A percentile compares a stretch with the other conserved stretches of the same genome.
phyloP scores from a whole-genome alignment of 176 grass and related monocot genomes.

The Poa pratensis region DNA sequence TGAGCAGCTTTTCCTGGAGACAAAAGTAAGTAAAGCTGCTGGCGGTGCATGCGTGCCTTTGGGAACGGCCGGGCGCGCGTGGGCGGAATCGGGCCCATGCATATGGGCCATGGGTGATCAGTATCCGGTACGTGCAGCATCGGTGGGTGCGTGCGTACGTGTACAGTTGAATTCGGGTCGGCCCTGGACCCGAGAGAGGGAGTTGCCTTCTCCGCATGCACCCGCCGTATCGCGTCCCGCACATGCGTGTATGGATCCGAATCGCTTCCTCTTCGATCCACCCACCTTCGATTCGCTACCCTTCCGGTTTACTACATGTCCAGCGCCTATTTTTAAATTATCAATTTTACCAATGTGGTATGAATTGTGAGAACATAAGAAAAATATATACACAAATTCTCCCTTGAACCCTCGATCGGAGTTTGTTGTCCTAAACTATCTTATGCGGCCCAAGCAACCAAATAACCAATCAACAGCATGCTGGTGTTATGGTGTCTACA shows the following conservation, averaged over 20 bases:
- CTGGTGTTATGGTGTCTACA: too few species aligned
- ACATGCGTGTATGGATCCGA: background rate
- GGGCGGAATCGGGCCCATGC: constrained; percentile 1
- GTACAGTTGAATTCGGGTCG: constrained; percentile 25
- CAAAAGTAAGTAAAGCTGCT: constrained; percentile 26
- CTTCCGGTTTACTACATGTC: too few species aligned
- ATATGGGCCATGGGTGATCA: background rate
- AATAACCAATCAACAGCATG: too few species aligned
- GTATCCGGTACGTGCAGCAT: too few species aligned
- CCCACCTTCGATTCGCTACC: too few species aligned
- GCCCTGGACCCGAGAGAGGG: constrained; percentile 10
- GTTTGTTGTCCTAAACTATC: too few species aligned
- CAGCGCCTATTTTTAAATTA: too few species aligned
- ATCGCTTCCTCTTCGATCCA: background rate
- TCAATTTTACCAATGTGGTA: too few species aligned
- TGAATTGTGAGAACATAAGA: too few species aligned
- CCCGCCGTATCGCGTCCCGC: background rate
- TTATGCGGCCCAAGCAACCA: too few species aligned
- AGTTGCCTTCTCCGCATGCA: background rate
- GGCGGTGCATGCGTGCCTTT: constrained; percentile 11
- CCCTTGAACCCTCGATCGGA: too few species aligned
- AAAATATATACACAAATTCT: too few species aligned
- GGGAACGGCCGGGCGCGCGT: constrained; percentile 15
- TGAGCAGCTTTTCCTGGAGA: background rate
- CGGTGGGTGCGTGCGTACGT: constrained; percentile 12